Evolutionary conservation across 495 filamentous ascomycete species (phyloP).

Genomic region (Hypoxylon cercidicola): DNA sequence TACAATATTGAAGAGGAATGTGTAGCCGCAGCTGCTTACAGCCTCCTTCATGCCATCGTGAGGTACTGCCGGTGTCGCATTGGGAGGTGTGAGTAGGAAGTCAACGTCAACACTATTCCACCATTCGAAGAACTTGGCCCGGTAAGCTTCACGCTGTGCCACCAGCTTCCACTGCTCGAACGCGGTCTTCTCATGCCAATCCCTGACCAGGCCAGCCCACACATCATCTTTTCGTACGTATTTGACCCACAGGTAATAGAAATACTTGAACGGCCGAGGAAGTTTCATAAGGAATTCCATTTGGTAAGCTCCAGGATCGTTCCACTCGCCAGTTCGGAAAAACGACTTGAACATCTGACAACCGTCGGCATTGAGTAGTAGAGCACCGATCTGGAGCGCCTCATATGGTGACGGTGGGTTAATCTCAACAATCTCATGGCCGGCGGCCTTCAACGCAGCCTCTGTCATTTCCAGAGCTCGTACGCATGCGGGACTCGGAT

Average conservation of each 20-base stretch:
- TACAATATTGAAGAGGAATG: slow-evolving; percentile 92
- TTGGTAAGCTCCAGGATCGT: slow-evolving; percentile 81
- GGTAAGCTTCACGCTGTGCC: slow-evolving; percentile 78
- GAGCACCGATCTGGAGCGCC: slow-evolving; percentile 80
- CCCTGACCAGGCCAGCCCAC: slow-evolving; percentile 79
- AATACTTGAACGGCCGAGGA: slow-evolving; percentile 76
- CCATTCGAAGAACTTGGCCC: slow-evolving; percentile 82
- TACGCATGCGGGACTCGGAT: slow-evolving; percentile 84
- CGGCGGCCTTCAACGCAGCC: slow-evolving; percentile 71
- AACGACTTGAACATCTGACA: slow-evolving; percentile 83
- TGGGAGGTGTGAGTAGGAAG: slow-evolving; percentile 83
- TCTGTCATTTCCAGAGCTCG: slow-evolving; percentile 79
- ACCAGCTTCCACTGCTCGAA: slow-evolving; percentile 86
- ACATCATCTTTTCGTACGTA: slow-evolving; percentile 79
- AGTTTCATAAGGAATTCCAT: slow-evolving; percentile 78
- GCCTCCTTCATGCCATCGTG: slow-evolving; percentile 88
- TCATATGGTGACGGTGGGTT: slow-evolving; percentile 73
- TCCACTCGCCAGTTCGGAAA: slow-evolving; percentile 79
- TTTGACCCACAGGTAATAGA: slow-evolving; percentile 90
- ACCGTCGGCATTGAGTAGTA: slow-evolving; percentile 88
- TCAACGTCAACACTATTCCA: slow-evolving; percentile 79
- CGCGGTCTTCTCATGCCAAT: slow-evolving; percentile 75
- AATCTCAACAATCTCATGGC: slow-evolving; percentile 82
- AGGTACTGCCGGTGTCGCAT: slow-evolving; percentile 90
- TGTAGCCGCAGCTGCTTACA: slow-evolving; percentile 91